Base-by-base conservation (phyloP, 257 asterid genomes). In the Solanum pennellii region DNA sequence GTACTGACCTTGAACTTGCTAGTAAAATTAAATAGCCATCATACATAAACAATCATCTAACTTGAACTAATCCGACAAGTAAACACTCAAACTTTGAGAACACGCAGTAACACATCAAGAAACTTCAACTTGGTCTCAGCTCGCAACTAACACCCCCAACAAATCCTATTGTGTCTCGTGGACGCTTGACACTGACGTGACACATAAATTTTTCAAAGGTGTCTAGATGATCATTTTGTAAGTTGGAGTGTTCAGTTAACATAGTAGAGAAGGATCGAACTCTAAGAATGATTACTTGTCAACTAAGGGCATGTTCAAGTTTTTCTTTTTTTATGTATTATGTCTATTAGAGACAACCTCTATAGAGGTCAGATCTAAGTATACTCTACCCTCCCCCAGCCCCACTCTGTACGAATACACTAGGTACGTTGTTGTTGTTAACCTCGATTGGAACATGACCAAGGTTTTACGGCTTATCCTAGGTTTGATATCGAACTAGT, bases 101-200 rank as follows among this genome's bases (percentile, higher is more conserved):
- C 12, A 21, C 20, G 14, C 56, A 47, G 2, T 13, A 47, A 14
- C 20, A 47, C 13, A 8, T 9, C 68, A 9, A 59, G 27, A 59
- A 10, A 20, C 6, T 21, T 60, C 7, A 4, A 60, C 29, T 60
- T 60, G 13, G 0, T 21, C 68, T 59, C 27, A 60, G 12, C 27
- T 3, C 4, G 4, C 12, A 23, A 23, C 69, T 9, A 23, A 23
- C 29, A 23, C 29, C 23, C 68, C 69, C 69, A 60, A 23, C 21
- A 13, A 68, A 27, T 60, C 69, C 7, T n/a, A 60, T 4, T 23
- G 6, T 60, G 69, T 23, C 69, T 60, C 14, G 7, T 10, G 29
- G 1, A 60, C 27, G 4, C 69, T 5, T 2, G 5, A 60, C 29
- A 0, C 6, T 0, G 0, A 60, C 27, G 8, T 9, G 3, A 23